Base-by-base conservation (phyloP, 164 flowering plant genomes). In the Vitis labrusca region DNA sequence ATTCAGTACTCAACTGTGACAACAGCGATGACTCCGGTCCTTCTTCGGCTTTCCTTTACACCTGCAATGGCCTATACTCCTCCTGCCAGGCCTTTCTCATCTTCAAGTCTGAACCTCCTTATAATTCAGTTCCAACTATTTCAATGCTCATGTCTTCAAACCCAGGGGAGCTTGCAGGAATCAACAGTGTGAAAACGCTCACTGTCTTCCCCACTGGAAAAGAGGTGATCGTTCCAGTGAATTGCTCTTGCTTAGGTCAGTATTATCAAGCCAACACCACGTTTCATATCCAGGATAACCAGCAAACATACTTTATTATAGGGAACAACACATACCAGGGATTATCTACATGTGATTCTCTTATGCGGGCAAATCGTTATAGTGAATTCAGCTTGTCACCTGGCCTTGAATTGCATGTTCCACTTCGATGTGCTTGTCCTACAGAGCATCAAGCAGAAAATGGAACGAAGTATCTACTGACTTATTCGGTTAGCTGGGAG, bases 401-500 rank as follows among this genome's bases (percentile, higher is more conserved):
- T 23, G 83, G 83, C 19, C 32, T 66, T 32, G 64, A 61, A 58
- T 64, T 85, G 66, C 66, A 65, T 29, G 85, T 88, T 0, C 92
- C 91, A 3, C 88, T 89, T 17, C 67, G 88, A 59, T 89, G 97
- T 64, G 93, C 93, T 67, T 89, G 93, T 71, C 93, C 92, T 8
- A 83, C 92, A 0, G 69, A 65, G 44, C 76, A 77, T 12, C 92
- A 91, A 76, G 72, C 50, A 15, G 68, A 15, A n/a, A 61, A 66
- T 23, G 91, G 90, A 13, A 75, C 77, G 0, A 82, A 72, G 27
- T 85, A 72, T 69, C 68, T 91, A 68, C 60, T 87, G 61, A 86
- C 85, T 29, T 91, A 91, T 65, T 50, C 69, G 17, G 57, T 81
- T 15, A 16, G 7, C 19, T 60, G 47, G 69, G 73, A 58, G 7